Base-by-base conservation (phyloP, 2,329 filamentous ascomycete genomes). In the Aspergillus proliferans region DNA sequence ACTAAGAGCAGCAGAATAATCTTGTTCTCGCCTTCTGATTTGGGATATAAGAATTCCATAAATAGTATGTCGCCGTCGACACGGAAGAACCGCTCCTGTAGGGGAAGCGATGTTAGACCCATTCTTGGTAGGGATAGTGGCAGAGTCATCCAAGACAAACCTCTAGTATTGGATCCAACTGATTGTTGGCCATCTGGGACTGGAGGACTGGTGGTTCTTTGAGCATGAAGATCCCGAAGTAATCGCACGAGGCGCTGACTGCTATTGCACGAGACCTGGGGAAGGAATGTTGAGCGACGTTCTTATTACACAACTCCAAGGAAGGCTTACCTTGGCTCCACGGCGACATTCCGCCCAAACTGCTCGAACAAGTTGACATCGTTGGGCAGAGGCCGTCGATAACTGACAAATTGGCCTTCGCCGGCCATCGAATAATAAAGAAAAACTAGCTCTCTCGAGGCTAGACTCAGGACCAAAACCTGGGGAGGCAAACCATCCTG, bases 1-100 rank as follows among this genome's bases (percentile, higher is more conserved):
- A 82, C 67, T 18, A 85, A 66, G 19, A 95, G 71, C 9, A 95
- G 72, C 3, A 97, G 76, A n/a, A 94, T 84, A 40, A 94, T 80
- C 58, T 84, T 83, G 47, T 84, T 76, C 8, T 82, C 77, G 52
- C 91, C 84, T 47, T 82, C 78, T 0, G 78, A 69, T 8, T 77
- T 76, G 6, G 90, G 87, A 51, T 86, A 82, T 2, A 98, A 76
- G 55, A 97, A 98, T 19, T 90, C 86, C 76, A 96, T 84, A 58
- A 88, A 87, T 58, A 92, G 77, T 48, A 97, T 88, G n/a, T 84
- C 76, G 1, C 88, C 90, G 6, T 83, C 79, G 6, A 89, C 73
- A 42, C 67, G 63, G 51, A 76, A 72, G 45, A 73, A 74, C n/a
- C 64, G 67, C 58, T 76, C 74, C 73, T 76, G 46, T 30, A 43